Evolutionary conservation across 371 early-diverging fungal species (phyloP).

Genomic region (Mortierella sp.): DNA sequence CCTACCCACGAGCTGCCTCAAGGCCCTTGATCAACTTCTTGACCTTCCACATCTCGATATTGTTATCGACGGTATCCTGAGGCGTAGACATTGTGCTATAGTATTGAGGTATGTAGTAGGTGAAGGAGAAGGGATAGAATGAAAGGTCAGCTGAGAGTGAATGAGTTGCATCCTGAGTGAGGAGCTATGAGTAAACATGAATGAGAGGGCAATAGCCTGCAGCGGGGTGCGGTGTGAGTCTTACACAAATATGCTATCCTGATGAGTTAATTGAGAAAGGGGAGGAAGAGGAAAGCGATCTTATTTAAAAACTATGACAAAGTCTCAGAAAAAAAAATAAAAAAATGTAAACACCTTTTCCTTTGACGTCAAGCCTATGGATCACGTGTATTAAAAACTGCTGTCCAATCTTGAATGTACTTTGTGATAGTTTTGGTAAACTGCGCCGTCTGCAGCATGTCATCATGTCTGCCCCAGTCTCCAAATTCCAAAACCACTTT

Average conservation of each 20-base stretch:
- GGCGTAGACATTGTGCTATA: slow-evolving; percentile 55
- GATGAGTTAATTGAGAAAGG: slow-evolving; percentile 10
- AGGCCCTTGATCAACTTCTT: slow-evolving; percentile 98
- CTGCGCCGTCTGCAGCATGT: slow-evolving; percentile 65
- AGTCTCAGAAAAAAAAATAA: slow-evolving; percentile 7
- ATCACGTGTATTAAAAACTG: not conserved
- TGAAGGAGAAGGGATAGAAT: not conserved
- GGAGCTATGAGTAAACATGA: not conserved
- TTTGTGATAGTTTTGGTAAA: slow-evolving; percentile 58
- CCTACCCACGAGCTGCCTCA: slow-evolving; percentile 95
- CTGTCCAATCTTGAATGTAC: slow-evolving; percentile 43
- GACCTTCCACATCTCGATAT: slow-evolving; percentile 97
- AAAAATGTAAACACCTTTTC: slow-evolving; percentile 10
- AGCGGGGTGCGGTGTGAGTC: not conserved
- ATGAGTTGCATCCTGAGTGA: not conserved
- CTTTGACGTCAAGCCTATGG: not conserved
- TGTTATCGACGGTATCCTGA: slow-evolving; percentile 70
- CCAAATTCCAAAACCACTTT: slow-evolving; percentile 58
- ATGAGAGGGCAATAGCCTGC: not conserved
- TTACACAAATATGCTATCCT: slow-evolving; percentile 37
- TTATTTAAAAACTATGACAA: not conserved
- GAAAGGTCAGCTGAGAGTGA: slow-evolving; percentile 2
- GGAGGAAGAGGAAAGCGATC: slow-evolving; percentile 19
- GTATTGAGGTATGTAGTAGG: not conserved
- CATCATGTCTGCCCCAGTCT: slow-evolving; percentile 70